phyloP scores from a whole-genome alignment of 2,329 filamentous ascomycete species.

The Colletotrichum nymphaeae region DNA sequence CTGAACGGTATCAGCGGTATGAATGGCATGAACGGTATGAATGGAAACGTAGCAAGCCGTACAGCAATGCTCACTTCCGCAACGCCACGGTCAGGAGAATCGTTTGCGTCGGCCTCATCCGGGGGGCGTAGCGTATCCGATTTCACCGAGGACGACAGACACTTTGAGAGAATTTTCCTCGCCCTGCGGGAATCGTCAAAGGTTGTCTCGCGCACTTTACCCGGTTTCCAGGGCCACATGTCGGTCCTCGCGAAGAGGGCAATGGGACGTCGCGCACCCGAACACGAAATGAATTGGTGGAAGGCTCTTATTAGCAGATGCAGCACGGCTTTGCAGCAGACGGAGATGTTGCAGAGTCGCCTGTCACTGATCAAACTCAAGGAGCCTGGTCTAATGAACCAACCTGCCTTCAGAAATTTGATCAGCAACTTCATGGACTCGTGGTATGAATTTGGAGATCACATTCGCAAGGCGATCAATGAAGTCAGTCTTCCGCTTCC shows the following conservation, averaged over 20 bases:
- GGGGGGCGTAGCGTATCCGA: conserved; percentile 67
- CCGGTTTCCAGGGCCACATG: conserved; percentile 76
- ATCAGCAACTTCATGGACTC: conserved; percentile 80
- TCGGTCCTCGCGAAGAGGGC: conserved; percentile 71
- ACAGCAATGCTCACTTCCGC: conserved; percentile 65
- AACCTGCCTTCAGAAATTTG: conserved; percentile 72
- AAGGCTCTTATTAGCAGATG: conserved; percentile 78
- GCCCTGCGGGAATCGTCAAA: conserved; percentile 80
- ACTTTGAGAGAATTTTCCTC: conserved; percentile 86
- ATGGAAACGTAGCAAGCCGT: conserved; percentile 50
- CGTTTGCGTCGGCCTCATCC: conserved; percentile 71
- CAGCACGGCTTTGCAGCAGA: conserved; percentile 76
- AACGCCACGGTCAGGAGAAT: conserved; percentile 87
- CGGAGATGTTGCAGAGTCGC: conserved; percentile 77
- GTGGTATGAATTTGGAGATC: conserved; percentile 70
- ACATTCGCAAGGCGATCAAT: conserved; percentile 65
- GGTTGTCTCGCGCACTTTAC: conserved; percentile 77
- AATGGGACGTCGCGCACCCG: conserved; percentile 68
- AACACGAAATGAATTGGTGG: conserved; percentile 74
- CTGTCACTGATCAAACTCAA: conserved; percentile 86
- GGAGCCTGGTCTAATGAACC: conserved; percentile 79
- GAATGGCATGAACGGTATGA: conserved; percentile 43
- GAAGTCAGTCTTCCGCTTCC: conserved; percentile 66
- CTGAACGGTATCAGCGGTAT: conserved; percentile 60
- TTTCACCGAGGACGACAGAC: conserved; percentile 79